Percentiles rank a stretch among this genome's conserved stretches.
These are phyloP conservation scores for Teratosphaeria pseudoeucalypti DNA, from an alignment of 2,329 filamentous ascomycete species.

Conservation along the genomic window DNA sequence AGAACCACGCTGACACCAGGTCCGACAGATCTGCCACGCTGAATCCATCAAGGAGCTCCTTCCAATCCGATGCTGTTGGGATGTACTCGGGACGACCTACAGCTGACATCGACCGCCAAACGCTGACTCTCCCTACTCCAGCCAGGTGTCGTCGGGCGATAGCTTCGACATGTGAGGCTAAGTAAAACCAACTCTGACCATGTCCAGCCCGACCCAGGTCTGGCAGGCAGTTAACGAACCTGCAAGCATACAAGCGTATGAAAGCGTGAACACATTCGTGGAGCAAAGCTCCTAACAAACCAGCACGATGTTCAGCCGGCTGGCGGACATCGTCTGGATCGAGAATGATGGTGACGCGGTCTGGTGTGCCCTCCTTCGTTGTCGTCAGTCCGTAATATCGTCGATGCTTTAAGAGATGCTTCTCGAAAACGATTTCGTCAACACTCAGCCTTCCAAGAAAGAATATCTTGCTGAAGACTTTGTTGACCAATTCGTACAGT, in stretches of 20 bases:
- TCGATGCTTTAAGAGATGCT: background rate
- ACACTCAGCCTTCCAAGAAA: background rate
- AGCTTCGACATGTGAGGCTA: background rate
- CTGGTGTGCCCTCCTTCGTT: background rate
- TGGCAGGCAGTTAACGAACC: background rate
- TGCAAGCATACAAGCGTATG: background rate
- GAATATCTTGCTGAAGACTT: background rate
- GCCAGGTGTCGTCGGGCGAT: background rate
- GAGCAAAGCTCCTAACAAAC: background rate
- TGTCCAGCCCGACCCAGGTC: background rate
- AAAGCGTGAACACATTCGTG: background rate
- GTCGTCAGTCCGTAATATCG: background rate
- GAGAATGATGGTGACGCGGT: background rate
- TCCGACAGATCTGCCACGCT: background rate
- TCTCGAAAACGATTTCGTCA: background rate
- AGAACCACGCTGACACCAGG: background rate
- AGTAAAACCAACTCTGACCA: background rate
- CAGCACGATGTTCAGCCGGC: background rate
- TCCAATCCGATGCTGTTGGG: background rate
- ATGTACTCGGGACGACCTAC: background rate
- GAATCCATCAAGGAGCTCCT: background rate
- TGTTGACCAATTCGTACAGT: background rate
- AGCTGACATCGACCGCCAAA: background rate
- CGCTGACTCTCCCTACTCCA: background rate
- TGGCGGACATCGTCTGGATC: background rate